Evolutionary conservation across 163 green algal species (phyloP), one percentile per base, ranked within the genome.

Genomic region (Scenedesmus sp.): DNA sequence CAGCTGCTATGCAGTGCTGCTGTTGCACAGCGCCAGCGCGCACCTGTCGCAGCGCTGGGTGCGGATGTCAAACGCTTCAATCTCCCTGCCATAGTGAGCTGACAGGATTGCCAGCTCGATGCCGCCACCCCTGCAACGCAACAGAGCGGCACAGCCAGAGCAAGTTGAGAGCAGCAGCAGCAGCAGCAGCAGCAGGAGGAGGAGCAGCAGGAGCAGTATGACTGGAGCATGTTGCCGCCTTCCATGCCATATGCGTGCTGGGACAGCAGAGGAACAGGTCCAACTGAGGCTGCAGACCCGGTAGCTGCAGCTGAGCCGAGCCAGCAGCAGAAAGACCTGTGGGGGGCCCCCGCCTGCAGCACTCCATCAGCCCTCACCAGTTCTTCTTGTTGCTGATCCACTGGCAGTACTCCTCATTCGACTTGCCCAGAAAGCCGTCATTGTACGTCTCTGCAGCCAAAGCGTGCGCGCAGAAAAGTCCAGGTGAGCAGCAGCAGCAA

Each of bases 91-190:
- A 85, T 96, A 98, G 85, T 97, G 92, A n/a, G 91, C 92, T 1
- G 95, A 91, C 44, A 99, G 94, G 87, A 99, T 98, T 81, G 93
- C 95, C 42, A 99, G 96, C 95, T 99, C 98, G n/a, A 99, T 99
- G 72, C 96, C 97, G 22, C 98, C 98, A 37, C 98, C 98, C 97
- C 97, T 99, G 83, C 33, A 78, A 15, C n/a, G 3, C 37, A 88
- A 43, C 46, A 73, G 4, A 72, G 59, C 3, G 22, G 24, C 59
- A 72, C 24, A 33, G 22, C 22, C 24, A 33, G 20, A 35, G 12
- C n/a, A n/a, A n/a, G n/a, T n/a, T n/a, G n/a, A n/a, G n/a, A n/a
- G n/a, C n/a, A n/a, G n/a, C n/a, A 73, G 46, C 81, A 73, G 81
- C 46, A 73, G 68, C 68, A 80, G 68, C n/a, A 80, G 20, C 22